Base-by-base conservation (phyloP, 2,329 filamentous ascomycete genomes). In the Falciphora oryzae region DNA sequence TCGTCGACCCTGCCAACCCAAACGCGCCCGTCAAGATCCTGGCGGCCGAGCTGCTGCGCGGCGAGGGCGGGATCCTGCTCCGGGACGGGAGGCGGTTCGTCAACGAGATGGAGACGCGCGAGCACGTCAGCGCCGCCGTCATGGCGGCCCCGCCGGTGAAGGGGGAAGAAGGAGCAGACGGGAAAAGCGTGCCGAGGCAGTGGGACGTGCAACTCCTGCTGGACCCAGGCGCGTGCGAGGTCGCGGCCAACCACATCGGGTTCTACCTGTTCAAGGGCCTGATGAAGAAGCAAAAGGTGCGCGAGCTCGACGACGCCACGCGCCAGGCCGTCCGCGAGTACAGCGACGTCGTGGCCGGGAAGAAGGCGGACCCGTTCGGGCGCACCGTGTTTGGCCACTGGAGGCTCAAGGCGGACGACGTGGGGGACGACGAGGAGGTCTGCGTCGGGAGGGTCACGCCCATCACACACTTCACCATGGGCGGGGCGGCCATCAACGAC, bases 401-500 rank as follows among this genome's bases (percentile, higher is more conserved):
- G 86, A 75, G 67, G 1, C 70, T 88, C 22, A 74, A 71, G 11
- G 67, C 77, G 0, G 75, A 73, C 0, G 78, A 83, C 18, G 75
- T 77, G 5, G 18, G 3, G 50, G 73, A 78, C 0, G 82, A 87
- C 0, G 78, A 83, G 4, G 78, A 84, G 32, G 76, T 89, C 0
- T 87, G 84, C 66, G 72, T 88, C 0, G 87, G 86, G 0, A 78
- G 73, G 1, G 84, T 89, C 1, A 89, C 87, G 5, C 86, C 86
- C 0, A 84, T 89, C 0, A 79, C 85, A 2, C 86, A 89, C 69
- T 89, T 89, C 69, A 89, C 86, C 1, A 89, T 89, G 86, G 86
- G 86, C 5, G 86, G 86, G 0, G 85, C 82, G 0, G 76, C 82
- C 2, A 85, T 89, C 67, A 83, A 85, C 68, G 75, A 81, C 8